phyloP scores from a whole-genome alignment of 805 yeast genomes.

The Starmerella geochares region DNA sequence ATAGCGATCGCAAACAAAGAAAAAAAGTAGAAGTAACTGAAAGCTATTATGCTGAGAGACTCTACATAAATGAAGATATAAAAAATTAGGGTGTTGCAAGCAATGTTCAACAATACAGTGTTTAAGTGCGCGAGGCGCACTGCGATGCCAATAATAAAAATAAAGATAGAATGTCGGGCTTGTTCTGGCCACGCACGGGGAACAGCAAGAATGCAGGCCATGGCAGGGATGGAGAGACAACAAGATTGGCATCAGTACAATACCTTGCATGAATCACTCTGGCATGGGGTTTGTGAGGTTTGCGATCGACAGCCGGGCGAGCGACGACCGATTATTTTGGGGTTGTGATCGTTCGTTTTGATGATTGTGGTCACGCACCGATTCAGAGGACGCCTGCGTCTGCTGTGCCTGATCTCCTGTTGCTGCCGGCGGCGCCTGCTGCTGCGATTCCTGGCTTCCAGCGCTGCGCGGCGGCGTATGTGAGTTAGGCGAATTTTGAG shows the following conservation, averaged over 20 bases:
- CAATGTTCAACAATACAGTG: background rate
- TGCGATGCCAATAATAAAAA: background rate
- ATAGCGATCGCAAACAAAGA: too few species aligned
- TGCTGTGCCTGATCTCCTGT: background rate
- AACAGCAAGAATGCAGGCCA: background rate
- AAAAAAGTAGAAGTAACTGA: too few species aligned
- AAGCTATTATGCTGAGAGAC: too few species aligned
- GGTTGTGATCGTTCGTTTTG: background rate
- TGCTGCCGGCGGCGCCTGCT: background rate
- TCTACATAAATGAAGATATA: too few species aligned
- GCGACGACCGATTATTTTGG: slow-evolving; percentile 4
- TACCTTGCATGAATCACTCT: background rate
- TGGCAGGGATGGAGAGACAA: background rate
- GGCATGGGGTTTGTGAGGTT: slow-evolving; percentile 13
- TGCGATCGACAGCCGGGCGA: slow-evolving; percentile 18
- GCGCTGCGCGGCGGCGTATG: too few species aligned
- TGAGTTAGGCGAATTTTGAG: background rate
- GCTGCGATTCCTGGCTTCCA: background rate
- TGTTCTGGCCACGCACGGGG: background rate
- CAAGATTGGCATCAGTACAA: too few species aligned
- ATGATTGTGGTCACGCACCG: background rate
- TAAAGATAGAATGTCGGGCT: background rate
- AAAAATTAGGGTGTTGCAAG: background rate
- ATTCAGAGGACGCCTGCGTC: background rate
- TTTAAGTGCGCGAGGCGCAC: background rate